Evolutionary conservation across 2,329 filamentous ascomycete species (phyloP), one percentile per base, ranked within the genome.

Genomic region (Trichoderma afroharzianum): DNA sequence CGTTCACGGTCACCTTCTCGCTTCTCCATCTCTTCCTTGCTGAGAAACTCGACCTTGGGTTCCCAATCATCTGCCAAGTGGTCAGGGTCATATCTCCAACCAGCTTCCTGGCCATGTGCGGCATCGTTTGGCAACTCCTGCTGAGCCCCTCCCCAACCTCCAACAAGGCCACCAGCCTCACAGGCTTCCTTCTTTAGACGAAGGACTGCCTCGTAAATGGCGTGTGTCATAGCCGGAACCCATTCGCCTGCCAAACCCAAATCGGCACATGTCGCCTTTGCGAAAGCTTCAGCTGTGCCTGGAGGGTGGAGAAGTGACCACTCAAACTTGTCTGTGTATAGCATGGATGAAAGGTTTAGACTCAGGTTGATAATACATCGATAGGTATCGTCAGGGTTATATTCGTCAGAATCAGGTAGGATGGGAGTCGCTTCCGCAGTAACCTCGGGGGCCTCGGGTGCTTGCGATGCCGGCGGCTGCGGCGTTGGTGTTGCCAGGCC

Each of bases 271-370:
- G 96, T 98, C 74, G 94, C 90, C 79, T 93, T 94, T 39, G 96
- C 95, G 80, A 98, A 98, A 14, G 92, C 90, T 80, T 99, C 95
- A 0, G 96, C 94, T 55, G 95, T 94, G 26, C 95, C 95, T 2
- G 94, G 92, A 3, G 95, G 94, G 77, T 98, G 95, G 21, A 97
- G 86, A 24, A 99, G 85, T 6, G 95, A 98, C 95, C 95, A 98
- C 80, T 98, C 95, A 74, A 99, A 98, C 78, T 95, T 97, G 85
- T 99, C 96, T 4, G 93, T 97, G 81, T 98, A 98, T 14, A 98
- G 88, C 76, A 93, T 91, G 70, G 97, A 97, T 68, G 94, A 91
- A 26, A 98, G 87, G 78, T 97, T 98, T 77, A 99, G 93, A 79
- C 93, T 97, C 58, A 99, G 85, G 58, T 90, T 93, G 75, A 99